Base-by-base conservation (phyloP, 1,284 basidiomycete species). In the Cryptococcus sp. region DNA sequence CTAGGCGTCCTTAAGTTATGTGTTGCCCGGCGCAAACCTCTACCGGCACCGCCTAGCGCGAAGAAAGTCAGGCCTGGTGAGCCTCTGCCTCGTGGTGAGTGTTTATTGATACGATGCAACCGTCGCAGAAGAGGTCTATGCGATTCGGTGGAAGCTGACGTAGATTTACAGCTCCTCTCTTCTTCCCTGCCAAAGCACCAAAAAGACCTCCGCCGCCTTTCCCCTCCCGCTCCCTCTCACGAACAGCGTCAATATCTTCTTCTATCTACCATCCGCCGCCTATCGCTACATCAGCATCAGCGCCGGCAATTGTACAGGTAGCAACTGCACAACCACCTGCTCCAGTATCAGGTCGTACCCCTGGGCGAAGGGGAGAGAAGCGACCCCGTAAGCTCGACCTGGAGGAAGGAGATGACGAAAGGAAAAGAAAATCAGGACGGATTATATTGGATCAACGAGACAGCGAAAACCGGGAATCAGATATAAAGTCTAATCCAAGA, bases 181-280 rank as follows among this genome's bases (percentile, higher is more conserved):
- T 70, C 56, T 68, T 75, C 49, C 72, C 69, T 13, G 59, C 58
- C 22, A 66, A 66, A 55, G 60, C 55, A 43, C 61, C 69, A 34
- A 63, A 62, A 43, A 66, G 56, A 44, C 66, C 67, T n/a, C 62
- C 63, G 13, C 66, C 69, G 13, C 62, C 69, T 8, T 68, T 70
- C 60, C 67, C 64, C 2, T 65, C 64, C 3, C 62, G 67, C n/a
- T 56, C 71, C 3, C 59, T 75, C 50, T 66, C 68, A 11, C 57
- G 69, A 11, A 61, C 70, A 0, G 50, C 64, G 1, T 72, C 69
- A 20, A 26, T 61, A 34, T 61, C 67, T 17, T 63, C 68, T 2
- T 73, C 71, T 11, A 73, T 77, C 17, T 77, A 77, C 55, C 68
- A 64, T 26, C 76, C 16, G 80, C 80, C 52, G 78, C 72, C n/a